phyloP scores from a whole-genome alignment of 2,329 filamentous ascomycete genomes.

The Pseudopyricularia javanii region DNA sequence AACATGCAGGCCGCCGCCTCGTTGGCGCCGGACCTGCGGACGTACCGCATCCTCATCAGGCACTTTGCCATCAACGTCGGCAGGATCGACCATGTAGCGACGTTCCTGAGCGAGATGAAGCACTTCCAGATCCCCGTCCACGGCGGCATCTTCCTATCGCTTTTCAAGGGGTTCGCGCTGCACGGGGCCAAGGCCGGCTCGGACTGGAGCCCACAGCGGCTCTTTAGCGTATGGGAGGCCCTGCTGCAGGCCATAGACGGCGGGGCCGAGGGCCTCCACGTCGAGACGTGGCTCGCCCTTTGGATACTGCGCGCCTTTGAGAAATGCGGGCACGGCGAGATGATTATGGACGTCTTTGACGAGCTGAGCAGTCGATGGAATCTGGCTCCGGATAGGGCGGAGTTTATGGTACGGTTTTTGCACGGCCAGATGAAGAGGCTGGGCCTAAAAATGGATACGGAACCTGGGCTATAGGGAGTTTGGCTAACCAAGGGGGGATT shows the following conservation, averaged over 20 bases:
- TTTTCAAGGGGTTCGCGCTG: constrained; percentile 70
- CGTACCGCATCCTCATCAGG: constrained; percentile 68
- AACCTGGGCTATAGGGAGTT: neutral
- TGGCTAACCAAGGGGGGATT: constrained; percentile 1
- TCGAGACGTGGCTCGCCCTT: constrained; percentile 49
- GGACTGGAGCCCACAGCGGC: constrained; percentile 59
- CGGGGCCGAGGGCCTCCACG: constrained; percentile 30
- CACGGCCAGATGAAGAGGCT: constrained; percentile 23
- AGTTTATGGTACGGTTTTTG: constrained; percentile 34
- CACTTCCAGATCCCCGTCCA: constrained; percentile 55
- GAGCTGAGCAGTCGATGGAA: constrained; percentile 34
- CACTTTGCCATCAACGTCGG: constrained; percentile 60
- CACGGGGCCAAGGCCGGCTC: constrained; percentile 56
- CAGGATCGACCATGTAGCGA: constrained; percentile 57
- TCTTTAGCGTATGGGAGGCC: constrained; percentile 55
- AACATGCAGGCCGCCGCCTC: constrained; percentile 48
- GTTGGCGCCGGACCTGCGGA: constrained; percentile 63
- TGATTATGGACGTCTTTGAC: constrained; percentile 42
- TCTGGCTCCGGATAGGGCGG: constrained; percentile 23
- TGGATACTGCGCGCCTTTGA: constrained; percentile 53
- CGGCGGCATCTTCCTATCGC: constrained; percentile 63
- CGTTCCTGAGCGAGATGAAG: constrained; percentile 72
- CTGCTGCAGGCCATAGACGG: constrained; percentile 44
- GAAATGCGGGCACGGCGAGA: constrained; percentile 38
- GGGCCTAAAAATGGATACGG: neutral